phyloP scores from a whole-genome alignment of 2,329 filamentous ascomycete species.

The Cladobotryum protrusum region DNA sequence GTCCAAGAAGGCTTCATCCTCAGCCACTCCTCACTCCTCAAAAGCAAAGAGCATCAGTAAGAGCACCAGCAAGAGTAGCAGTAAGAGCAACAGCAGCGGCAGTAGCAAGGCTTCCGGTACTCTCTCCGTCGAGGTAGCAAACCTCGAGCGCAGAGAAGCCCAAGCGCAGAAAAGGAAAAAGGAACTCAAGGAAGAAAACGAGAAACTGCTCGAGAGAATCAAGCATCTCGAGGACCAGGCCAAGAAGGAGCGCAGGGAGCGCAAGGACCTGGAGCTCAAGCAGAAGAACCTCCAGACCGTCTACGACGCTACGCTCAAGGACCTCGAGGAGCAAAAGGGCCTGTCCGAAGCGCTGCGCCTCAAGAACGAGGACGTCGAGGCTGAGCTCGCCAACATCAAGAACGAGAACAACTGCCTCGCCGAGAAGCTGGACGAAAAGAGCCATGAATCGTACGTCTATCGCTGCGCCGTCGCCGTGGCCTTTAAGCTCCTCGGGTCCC shows the following conservation, averaged over 20 bases:
- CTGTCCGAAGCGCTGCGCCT: not conserved
- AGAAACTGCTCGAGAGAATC: not conserved
- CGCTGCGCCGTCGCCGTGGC: constrained; percentile 3
- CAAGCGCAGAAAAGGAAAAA: not conserved
- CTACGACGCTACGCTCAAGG: no score
- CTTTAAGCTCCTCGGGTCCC: not conserved
- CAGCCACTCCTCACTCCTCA: not conserved
- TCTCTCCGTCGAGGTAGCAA: not conserved
- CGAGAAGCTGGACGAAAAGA: constrained; percentile 1
- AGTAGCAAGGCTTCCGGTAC: not conserved
- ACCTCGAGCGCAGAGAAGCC: constrained; percentile 1
- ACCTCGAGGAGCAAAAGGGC: not conserved
- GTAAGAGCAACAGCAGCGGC: not conserved
- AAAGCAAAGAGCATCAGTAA: not conserved
- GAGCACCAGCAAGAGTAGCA: not conserved
- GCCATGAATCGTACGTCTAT: constrained; percentile 1
- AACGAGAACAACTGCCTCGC: not conserved
- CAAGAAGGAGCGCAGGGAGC: not conserved
- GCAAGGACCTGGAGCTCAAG: not conserved
- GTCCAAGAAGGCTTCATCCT: not conserved
- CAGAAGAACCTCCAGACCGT: not conserved
- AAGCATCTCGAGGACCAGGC: not conserved
- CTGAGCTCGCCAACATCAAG: not conserved
- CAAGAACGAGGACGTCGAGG: not conserved
- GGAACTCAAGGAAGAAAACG: not conserved